Evolutionary conservation across 768 basidiomycete genomes (phyloP), one percentile per base, ranked within the genome.

Genomic region (Cubamyces lactineus): DNA sequence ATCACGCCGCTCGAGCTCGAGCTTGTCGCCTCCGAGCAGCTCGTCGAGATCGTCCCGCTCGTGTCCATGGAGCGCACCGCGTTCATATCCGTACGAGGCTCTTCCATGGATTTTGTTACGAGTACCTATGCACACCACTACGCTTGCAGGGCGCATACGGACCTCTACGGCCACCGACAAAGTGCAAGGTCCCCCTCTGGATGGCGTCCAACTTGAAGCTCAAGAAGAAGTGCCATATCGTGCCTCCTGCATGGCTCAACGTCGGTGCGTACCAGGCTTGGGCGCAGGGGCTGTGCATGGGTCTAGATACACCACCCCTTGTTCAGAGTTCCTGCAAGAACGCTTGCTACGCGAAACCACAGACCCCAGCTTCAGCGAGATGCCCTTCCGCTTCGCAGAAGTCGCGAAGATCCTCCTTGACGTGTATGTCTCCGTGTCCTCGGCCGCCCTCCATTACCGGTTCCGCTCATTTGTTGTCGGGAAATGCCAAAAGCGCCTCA

Each of bases 201-300:
- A 88, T 99, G 80, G 97, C 96, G 0, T 78, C 92, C 2, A 94
- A 96, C 70, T 79, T 98, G 52, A 99, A 99, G 77, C 73, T 88
- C 70, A 97, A 98, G 80, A 91, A 92, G 73, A 96, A 95, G 75
- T 98, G 96, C 64, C 87, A 92, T 67, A 94, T 99, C 52, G 81
- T 98, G 15, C 82, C 94, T 1, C 97, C 97, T 3, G 81, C 83
- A 30, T 99, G 97, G 97, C 79, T 99, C 28, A 85, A 79, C 64
- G 84, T 91, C 43, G 94, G 94, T 96, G 64, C 62, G 90, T 56
- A 5, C 17, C 2, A 17, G 3, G 15, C 15, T 4, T 11, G 21
- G 11, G 0, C 13, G n/a, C n/a, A 12, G 28, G 1, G 1, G 8
- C 5, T 39, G 8, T 21, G 3, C 28, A 30, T 8, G 28, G 3